Evolutionary conservation across 371 early-diverging fungal species (phyloP).

Genomic region (Apophysomyces sp.): DNA sequence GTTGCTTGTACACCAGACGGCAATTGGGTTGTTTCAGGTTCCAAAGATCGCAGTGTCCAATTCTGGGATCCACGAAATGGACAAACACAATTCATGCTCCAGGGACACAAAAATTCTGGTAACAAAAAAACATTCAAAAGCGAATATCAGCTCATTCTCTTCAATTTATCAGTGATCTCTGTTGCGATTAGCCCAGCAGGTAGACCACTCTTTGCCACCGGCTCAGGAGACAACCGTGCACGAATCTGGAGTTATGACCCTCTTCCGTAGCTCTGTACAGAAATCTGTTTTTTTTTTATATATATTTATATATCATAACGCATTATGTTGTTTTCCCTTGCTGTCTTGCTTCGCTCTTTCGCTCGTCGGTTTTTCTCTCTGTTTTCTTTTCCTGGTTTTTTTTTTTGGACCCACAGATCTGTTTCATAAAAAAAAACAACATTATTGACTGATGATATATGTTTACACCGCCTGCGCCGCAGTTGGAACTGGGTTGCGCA

Average conservation of each 20-base stretch:
- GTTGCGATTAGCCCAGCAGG: slow-evolving; percentile 85
- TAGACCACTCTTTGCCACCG: slow-evolving; percentile 92
- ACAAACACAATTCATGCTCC: slow-evolving; percentile 88
- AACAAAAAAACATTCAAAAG: slow-evolving; percentile 8
- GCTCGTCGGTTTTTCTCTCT: not conserved
- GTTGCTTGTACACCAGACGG: slow-evolving; percentile 93
- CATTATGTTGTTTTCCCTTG: slow-evolving; percentile 2
- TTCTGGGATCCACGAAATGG: slow-evolving; percentile 91
- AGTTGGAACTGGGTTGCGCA: not conserved
- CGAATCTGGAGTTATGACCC: slow-evolving; percentile 87
- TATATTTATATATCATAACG: slow-evolving; percentile 1
- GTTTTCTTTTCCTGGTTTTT: not conserved
- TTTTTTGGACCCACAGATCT: too few species aligned
- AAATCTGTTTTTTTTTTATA: slow-evolving; percentile 7
- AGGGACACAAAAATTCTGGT: slow-evolving; percentile 97
- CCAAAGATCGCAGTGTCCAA: slow-evolving; percentile 93
- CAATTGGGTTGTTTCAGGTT: slow-evolving; percentile 92
- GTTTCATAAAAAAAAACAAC: too few species aligned
- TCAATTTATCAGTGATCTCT: slow-evolving; percentile 74
- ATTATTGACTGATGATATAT: too few species aligned
- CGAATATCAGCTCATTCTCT: not conserved
- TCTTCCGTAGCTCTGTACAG: slow-evolving; percentile 8
- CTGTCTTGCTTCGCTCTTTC: not conserved
- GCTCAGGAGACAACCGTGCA: slow-evolving; percentile 93
- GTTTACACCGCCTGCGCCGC: slow-evolving; percentile 1